Evolutionary conservation across 345 rosid species (phyloP).

Genomic region (Leavenworthia alabamica): DNA sequence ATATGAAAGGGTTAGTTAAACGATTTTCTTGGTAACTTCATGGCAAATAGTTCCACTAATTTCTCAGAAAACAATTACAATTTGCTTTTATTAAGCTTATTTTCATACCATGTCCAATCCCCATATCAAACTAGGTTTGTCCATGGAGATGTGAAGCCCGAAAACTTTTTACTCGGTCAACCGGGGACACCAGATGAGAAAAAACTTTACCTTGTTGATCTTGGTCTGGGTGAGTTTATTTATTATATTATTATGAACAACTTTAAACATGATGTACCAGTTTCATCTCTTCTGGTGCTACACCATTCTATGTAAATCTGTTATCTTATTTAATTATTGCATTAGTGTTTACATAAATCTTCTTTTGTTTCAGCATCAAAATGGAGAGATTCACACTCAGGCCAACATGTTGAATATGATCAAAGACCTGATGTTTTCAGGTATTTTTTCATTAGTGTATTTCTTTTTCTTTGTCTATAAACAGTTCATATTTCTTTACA

Average conservation of each 20-base stretch:
- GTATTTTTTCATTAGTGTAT: constrained; percentile 25
- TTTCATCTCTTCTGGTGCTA: background rate
- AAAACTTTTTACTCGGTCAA: constrained; percentile 84
- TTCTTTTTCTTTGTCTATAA: background rate
- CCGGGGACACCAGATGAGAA: constrained; percentile 80
- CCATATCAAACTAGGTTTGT: constrained; percentile 40
- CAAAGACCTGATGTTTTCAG: constrained; percentile 98
- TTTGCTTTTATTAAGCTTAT: background rate
- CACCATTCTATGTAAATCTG: background rate
- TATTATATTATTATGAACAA: background rate
- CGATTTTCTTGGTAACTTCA: background rate
- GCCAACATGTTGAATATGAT: constrained; percentile 87
- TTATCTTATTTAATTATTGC: background rate
- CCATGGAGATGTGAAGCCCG: constrained; percentile 96
- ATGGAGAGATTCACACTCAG: constrained; percentile 73
- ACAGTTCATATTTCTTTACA: background rate
- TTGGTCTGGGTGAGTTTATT: constrained; percentile 67
- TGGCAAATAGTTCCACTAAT: background rate
- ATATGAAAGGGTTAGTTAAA: constrained; percentile 60
- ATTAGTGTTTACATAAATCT: background rate
- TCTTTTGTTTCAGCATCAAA: constrained; percentile 56
- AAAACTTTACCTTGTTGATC: constrained; percentile 81
- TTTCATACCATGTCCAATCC: background rate
- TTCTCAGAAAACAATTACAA: background rate
- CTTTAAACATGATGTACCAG: background rate